Evolutionary conservation across 2,329 filamentous ascomycete species (phyloP).

Genomic region (Thielaviopsis euricoi): DNA sequence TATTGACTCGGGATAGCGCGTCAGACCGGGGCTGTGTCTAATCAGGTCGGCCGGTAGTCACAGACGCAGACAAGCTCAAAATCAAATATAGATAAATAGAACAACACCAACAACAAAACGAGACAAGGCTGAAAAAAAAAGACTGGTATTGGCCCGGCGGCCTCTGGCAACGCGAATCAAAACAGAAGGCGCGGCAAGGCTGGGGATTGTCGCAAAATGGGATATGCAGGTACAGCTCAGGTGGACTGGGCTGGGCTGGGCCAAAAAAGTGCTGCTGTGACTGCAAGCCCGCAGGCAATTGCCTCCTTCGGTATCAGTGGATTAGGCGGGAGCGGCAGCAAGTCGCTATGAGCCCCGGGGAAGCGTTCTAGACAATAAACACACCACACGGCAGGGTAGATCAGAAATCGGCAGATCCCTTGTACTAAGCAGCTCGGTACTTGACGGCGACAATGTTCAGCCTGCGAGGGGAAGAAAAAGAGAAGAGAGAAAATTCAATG

Average conservation of each 20-base stretch:
- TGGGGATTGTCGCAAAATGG: background rate
- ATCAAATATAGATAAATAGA: no score
- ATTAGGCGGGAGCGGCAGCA: background rate
- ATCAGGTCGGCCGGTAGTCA: no score
- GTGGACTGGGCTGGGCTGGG: background rate
- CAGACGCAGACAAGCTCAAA: no score
- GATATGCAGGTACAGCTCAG: background rate
- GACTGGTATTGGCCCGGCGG: background rate
- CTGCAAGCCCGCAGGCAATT: background rate
- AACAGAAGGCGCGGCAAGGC: background rate
- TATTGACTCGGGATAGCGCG: background rate
- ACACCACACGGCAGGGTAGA: no score
- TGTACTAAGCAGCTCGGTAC: no score
- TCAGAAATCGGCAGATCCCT: no score
- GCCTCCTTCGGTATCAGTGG: background rate
- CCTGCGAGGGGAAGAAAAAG: no score
- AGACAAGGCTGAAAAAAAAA: background rate
- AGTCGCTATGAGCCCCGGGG: background rate
- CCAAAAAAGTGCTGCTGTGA: background rate
- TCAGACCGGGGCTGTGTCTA: background rate
- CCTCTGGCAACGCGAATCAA: background rate
- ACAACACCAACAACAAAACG: background rate
- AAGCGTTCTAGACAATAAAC: background rate
- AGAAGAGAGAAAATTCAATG: no score
- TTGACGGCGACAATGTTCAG: no score